Percentiles rank a stretch among this genome's conserved stretches.
Conservation (phyloP, 306 rosid genomes). For the Lathyrus tuberosus region DNA sequence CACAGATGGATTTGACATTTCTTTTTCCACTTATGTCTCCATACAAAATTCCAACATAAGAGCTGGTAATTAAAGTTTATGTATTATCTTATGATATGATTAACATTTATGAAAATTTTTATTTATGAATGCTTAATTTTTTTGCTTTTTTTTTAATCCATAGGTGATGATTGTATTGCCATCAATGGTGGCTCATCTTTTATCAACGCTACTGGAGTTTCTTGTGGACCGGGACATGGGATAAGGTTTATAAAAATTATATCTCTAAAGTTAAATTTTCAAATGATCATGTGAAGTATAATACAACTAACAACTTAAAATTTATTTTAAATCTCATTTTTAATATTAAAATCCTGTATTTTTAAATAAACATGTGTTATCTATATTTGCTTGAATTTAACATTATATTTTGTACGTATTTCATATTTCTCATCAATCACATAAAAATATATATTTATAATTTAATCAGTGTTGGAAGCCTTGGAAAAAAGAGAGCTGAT, state of each 20-base stretch:
- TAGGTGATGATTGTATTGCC: slow-evolving; percentile 5
- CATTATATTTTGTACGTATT: background rate
- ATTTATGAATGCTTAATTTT: no score
- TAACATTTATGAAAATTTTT: background rate
- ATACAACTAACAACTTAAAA: background rate
- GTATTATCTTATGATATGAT: background rate
- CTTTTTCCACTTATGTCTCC: slow-evolving; percentile 19
- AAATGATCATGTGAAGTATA: no score
- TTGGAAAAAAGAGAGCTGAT: slow-evolving; percentile 15
- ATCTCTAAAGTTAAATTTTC: background rate
- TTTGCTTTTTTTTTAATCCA: background rate
- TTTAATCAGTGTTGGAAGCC: slow-evolving; percentile 50
- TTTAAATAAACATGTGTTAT: background rate
- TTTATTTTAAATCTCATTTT: background rate
- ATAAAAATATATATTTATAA: background rate
- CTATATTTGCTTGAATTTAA: background rate
- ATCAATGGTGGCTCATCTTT: background rate
- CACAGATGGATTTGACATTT: slow-evolving; percentile 53
- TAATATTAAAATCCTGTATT: background rate
- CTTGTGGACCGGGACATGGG: slow-evolving; percentile 60
- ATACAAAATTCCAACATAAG: slow-evolving; percentile 31
- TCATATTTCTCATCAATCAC: background rate
- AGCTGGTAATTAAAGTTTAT: slow-evolving; percentile 37
- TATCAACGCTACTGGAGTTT: slow-evolving; percentile 9
- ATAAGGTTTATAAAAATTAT: slow-evolving; percentile 44